These are phyloP conservation scores for Escallonia rubra DNA, from an alignment of 129 eudicot genomes.

Conservation along the genomic window DNA sequence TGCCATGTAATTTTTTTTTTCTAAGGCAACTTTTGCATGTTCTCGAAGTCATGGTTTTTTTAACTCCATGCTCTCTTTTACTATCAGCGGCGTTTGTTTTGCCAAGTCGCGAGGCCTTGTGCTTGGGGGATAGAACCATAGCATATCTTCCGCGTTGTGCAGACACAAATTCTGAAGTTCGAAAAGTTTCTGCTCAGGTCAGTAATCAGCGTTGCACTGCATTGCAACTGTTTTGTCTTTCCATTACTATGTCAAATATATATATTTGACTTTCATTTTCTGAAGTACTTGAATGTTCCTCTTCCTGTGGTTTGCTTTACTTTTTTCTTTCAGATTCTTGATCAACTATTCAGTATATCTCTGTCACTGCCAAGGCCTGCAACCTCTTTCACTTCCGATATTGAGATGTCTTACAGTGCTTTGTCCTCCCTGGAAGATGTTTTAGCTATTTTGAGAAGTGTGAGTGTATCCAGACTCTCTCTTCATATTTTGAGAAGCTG, in stretches of 20 bases:
- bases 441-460: slow-evolving; percentile 85
- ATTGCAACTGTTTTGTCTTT: neutral
- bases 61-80: slow-evolving; percentile 5
- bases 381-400: slow-evolving; percentile 43
- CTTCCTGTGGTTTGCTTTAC: slow-evolving; percentile 18
- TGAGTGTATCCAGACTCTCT: slow-evolving; percentile 26
- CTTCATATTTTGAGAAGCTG: neutral
- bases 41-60: neutral
- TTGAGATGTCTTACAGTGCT: slow-evolving; percentile 72
- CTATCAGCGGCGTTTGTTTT: slow-evolving; percentile 76
- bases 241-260: neutral
- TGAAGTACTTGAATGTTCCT: neutral
- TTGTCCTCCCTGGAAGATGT: slow-evolving; percentile 94
- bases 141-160: slow-evolving; percentile 94
- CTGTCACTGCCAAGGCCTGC: slow-evolving; percentile 74
- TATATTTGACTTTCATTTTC: neutral
- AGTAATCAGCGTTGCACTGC: neutral
- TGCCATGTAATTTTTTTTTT: slow-evolving; percentile 52
- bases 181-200: slow-evolving; percentile 87
- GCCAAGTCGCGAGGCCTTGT: slow-evolving; percentile 93
- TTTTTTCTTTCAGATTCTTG: slow-evolving; percentile 75
- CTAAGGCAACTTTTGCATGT: neutral
- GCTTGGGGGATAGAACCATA: slow-evolving; percentile 82
- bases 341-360: slow-evolving; percentile 75
- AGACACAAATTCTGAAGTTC: slow-evolving; percentile 85